phyloP scores from a whole-genome alignment of 2,329 filamentous ascomycete species.

The Monosporascus cannonballus region DNA sequence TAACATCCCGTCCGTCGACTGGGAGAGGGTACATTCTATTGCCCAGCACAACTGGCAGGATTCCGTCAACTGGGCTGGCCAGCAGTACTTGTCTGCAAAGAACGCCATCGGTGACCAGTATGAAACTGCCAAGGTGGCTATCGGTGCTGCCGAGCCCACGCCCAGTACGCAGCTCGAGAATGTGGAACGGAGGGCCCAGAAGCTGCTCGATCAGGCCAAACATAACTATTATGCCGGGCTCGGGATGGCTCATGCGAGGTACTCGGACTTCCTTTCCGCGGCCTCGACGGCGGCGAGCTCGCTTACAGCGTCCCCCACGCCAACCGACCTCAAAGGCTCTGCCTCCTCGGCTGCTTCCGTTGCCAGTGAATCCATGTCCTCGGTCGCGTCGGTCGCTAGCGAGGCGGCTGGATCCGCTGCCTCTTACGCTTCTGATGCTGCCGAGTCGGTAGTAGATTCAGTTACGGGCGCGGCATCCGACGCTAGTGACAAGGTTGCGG shows the following conservation, averaged over 20 bases:
- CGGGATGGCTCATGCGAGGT: slow-evolving; percentile 71
- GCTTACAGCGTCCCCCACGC: slow-evolving; percentile 52
- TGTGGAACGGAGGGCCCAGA: slow-evolving; percentile 42
- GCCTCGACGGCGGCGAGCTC: slow-evolving; percentile 64
- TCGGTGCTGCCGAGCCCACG: slow-evolving; percentile 57
- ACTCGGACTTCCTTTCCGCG: slow-evolving; percentile 66
- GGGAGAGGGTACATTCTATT: slow-evolving; percentile 52
- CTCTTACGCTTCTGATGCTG: slow-evolving; percentile 44
- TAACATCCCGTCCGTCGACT: slow-evolving; percentile 34
- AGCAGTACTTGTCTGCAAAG: slow-evolving; percentile 65
- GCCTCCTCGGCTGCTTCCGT: slow-evolving; percentile 40
- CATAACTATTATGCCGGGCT: slow-evolving; percentile 71
- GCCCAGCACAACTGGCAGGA: slow-evolving; percentile 65
- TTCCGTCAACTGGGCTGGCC: slow-evolving; percentile 63
- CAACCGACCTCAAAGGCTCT: slow-evolving; percentile 46
- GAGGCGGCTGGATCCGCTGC: slow-evolving; percentile 37
- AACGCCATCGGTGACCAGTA: slow-evolving; percentile 65
- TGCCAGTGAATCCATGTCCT: slow-evolving; percentile 39
- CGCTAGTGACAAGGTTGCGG: slow-evolving; percentile 32
- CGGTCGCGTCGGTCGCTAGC: slow-evolving; percentile 40
- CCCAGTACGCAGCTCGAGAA: slow-evolving; percentile 36
- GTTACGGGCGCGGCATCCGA: slow-evolving; percentile 40
- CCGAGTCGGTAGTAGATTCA: slow-evolving; percentile 36
- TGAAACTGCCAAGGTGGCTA: slow-evolving; percentile 58
- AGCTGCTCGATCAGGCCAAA: slow-evolving; percentile 55